phyloP scores from a whole-genome alignment of 2,329 filamentous ascomycete species.

The Beauveria varroae region DNA sequence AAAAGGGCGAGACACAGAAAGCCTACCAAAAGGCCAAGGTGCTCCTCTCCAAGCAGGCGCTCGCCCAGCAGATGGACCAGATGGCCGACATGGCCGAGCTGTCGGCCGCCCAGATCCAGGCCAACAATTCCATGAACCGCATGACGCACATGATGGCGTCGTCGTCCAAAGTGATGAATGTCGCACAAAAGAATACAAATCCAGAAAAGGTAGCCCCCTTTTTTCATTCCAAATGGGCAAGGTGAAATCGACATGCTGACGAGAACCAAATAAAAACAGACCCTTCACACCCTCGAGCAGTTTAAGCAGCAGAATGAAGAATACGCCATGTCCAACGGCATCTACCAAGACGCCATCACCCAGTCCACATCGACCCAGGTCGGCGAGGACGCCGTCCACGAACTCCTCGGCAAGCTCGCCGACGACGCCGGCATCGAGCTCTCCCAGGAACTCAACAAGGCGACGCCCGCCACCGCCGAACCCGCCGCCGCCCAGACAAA shows the following conservation, averaged over 20 bases:
- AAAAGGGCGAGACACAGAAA: slow-evolving; percentile 56
- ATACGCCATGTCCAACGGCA: slow-evolving; percentile 58
- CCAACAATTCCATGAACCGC: slow-evolving; percentile 57
- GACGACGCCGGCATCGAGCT: slow-evolving; percentile 84
- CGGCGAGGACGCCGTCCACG: slow-evolving; percentile 78
- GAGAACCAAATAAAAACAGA: slow-evolving; percentile 24
- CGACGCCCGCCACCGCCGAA: slow-evolving; percentile 49
- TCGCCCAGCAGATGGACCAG: slow-evolving; percentile 56
- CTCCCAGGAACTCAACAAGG: slow-evolving; percentile 60
- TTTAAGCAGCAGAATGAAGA: slow-evolving; percentile 57
- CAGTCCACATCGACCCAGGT: slow-evolving; percentile 67
- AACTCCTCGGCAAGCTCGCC: slow-evolving; percentile 75
- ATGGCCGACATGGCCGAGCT: slow-evolving; percentile 58
- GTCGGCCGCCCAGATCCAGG: slow-evolving; percentile 53
- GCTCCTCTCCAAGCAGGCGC: slow-evolving; percentile 53
- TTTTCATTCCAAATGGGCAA: neutral
- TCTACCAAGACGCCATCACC: slow-evolving; percentile 80
- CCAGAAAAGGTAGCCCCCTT: slow-evolving; percentile 41
- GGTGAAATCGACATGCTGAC: neutral
- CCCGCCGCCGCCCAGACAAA: slow-evolving; percentile 49
- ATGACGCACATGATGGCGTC: slow-evolving; percentile 58
- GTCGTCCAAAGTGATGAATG: slow-evolving; percentile 50
- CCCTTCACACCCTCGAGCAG: slow-evolving; percentile 52
- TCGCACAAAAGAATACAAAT: slow-evolving; percentile 51
- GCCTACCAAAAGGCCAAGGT: slow-evolving; percentile 57